A percentile compares a stretch with the other conserved stretches of the same genome.
Evolutionary conservation across 441 rosid species (phyloP).

Genomic region (Mallotus japonicus): DNA sequence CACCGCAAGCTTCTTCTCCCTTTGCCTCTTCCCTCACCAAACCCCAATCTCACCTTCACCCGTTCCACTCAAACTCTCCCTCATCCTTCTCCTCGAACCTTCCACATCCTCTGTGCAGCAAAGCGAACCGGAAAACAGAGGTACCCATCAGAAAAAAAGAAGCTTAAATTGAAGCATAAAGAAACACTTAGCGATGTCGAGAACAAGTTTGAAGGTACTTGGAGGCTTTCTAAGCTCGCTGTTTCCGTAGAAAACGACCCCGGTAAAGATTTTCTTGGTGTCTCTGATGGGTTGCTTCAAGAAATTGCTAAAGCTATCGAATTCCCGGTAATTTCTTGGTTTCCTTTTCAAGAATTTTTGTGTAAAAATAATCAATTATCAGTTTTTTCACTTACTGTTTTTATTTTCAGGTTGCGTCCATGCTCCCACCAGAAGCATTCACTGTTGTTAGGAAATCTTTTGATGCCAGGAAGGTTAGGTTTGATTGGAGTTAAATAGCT

Average conservation of each 20-base stretch:
- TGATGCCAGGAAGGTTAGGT: constrained; percentile 87
- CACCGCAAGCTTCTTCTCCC: constrained; percentile 20
- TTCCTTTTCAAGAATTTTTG: neutral
- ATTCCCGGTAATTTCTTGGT: constrained; percentile 55
- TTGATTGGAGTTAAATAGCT: neutral
- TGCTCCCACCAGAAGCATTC: constrained; percentile 84
- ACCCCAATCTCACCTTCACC: constrained; percentile 16
- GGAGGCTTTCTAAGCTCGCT: constrained; percentile 82
- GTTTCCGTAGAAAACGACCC: constrained; percentile 72
- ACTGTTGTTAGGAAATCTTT: constrained; percentile 80
- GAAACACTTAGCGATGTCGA: constrained; percentile 44
- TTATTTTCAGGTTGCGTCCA: constrained; percentile 64
- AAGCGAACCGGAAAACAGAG: constrained; percentile 81
- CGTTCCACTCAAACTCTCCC: constrained; percentile 14
- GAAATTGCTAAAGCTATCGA: constrained; percentile 76
- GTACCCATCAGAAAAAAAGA: constrained; percentile 94
- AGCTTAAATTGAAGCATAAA: constrained; percentile 57
- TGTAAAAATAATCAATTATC: neutral
- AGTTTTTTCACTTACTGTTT: neutral
- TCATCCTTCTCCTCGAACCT: constrained; percentile 31
- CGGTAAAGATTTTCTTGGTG: constrained; percentile 68
- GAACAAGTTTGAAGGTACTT: constrained; percentile 73
- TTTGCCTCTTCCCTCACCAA: constrained; percentile 11
- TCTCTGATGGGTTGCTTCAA: constrained; percentile 69
- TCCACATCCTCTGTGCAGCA: constrained; percentile 39